Base-by-base conservation (phyloP, 306 rosid genomes). In the Fagus crenata region DNA sequence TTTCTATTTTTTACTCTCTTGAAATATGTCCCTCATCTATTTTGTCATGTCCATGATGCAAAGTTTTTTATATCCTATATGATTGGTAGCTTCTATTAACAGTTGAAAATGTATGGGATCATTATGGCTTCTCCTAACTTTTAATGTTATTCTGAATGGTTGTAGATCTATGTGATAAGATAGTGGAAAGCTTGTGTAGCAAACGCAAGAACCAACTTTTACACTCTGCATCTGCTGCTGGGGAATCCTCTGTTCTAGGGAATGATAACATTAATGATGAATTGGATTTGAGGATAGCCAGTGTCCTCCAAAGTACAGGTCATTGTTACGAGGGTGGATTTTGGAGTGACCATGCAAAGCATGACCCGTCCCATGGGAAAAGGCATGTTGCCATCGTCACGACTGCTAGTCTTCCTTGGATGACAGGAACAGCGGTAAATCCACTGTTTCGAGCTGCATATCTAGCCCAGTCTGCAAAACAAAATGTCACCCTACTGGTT, bases 361-460 rank as follows among this genome's bases (percentile, higher is more conserved):
- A 84, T 61, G 89, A 87, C 5, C 78, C 84, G 1, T 81, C 85
- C 17, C 85, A 82, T 42, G 83, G 80, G 70, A 93, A 91, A 84
- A 83, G 98, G 73, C 93, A 91, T 78, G 89, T 92, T 84, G 99
- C 99, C 49, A 95, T 95, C 46, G 97, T 95, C 72, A 96, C 99
- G 72, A 96, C 99, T 35, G 99, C 99, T 55, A 96, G 98, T 84
- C 97, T 96, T 88, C 98, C 98, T 76, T 96, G 99, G 99, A 89
- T 96, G 99, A 96, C 98, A 0, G 99, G 99, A 78, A 92, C 99
- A 53, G 93, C 99, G 40, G 99, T 96, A 72, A 96, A 96, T 75
- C 99, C 98, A 39, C 86, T 92, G 77, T 96, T 92, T 81, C 92
- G 99, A 76, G 99, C 99, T 72, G 99, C 99, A 42, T 92, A 96